These are phyloP conservation scores for Lodderomyces margitis DNA, from an alignment of 1,139 yeast genomes.

Conservation along the genomic window DNA sequence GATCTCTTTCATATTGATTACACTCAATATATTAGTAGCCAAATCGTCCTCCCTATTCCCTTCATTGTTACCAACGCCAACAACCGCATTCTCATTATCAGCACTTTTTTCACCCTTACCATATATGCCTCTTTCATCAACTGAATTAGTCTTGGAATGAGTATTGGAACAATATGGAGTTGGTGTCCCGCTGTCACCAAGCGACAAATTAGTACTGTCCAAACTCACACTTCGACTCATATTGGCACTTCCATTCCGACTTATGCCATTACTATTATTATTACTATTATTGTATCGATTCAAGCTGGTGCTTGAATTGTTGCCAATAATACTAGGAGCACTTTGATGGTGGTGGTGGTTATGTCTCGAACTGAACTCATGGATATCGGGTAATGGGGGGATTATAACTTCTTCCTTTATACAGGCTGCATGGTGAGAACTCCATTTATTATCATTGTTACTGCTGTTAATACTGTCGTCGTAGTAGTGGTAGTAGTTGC, in stretches of 20 bases:
- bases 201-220: not conserved
- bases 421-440: no score
- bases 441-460: not conserved
- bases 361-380: not conserved
- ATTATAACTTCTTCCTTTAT: slow-evolving; percentile 2
- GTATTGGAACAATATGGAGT: not conserved
- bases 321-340: not conserved
- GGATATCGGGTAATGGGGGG: slow-evolving; percentile 7
- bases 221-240: not conserved
- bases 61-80: not conserved
- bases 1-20: not conserved
- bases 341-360: not conserved
- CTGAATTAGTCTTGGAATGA: slow-evolving; percentile 4
- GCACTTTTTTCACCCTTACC: not conserved
- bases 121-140: not conserved
- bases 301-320: not conserved
- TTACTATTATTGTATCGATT: not conserved
- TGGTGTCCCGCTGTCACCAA: no score
- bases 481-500: not conserved
- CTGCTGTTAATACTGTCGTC: not conserved
- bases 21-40: slow-evolving; percentile 4
- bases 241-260: not conserved
- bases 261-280: not conserved
- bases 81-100: not conserved
- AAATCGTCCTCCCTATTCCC: slow-evolving; percentile 1